Percentiles rank a stretch among this genome's conserved stretches.
Evolutionary conservation across 2,329 filamentous ascomycete species (phyloP).

Genomic region (Penicillium sp.): DNA sequence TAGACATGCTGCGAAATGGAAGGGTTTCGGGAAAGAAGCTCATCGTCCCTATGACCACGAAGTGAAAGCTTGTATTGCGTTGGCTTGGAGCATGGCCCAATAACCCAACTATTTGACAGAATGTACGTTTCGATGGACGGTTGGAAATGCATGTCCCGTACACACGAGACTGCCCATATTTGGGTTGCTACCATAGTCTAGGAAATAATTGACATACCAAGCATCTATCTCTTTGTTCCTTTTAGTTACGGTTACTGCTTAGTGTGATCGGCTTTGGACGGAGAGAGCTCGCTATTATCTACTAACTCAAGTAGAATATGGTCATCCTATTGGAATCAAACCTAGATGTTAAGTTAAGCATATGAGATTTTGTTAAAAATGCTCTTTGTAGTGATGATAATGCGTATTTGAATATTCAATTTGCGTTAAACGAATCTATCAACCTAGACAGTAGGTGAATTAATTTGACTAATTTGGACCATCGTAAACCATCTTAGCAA

Average conservation of each 20-base stretch:
- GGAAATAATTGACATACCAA: not conserved
- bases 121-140: not conserved
- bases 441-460: not conserved
- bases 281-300: not conserved
- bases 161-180: not conserved
- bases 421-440: not conserved
- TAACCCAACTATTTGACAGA: rapidly evolving
- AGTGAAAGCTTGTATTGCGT: not conserved
- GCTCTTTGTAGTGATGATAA: no score
- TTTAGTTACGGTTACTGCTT: not conserved
- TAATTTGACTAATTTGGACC: not conserved
- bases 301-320: not conserved
- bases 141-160: not conserved
- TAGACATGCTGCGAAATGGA: constrained; percentile 17
- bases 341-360: no score
- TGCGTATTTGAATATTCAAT: not conserved
- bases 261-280: not conserved
- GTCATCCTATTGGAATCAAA: not conserved
- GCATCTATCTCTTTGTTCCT: not conserved
- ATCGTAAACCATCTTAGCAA: constrained; percentile 5
- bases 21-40: constrained; percentile 23
- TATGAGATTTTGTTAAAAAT: not conserved
- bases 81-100: not conserved
- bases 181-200: not conserved
- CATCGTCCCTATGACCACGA: constrained; percentile 7